A percentile compares a stretch with the other conserved stretches of the same genome.
phyloP scores from a whole-genome alignment of 139 green algal genomes.

The Volvox reticuliferus region DNA sequence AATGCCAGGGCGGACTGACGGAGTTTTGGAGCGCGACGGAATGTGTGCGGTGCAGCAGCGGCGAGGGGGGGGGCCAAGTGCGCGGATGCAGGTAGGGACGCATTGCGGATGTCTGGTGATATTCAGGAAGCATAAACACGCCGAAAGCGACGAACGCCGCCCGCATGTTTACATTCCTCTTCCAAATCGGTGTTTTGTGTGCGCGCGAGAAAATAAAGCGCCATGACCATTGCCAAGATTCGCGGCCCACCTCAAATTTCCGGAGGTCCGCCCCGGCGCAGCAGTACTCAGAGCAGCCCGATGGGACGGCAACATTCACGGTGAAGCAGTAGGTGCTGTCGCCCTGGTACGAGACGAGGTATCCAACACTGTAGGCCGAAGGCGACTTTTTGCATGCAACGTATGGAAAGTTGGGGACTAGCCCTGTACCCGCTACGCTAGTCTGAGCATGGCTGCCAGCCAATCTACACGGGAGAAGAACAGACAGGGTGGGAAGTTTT shows the following conservation, averaged over 20 bases:
- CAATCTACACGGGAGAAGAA: background rate
- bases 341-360: background rate
- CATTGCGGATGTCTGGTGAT: too few species aligned
- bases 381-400: background rate
- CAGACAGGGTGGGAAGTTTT: background rate
- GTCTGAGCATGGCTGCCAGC: background rate
- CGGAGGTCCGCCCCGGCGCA: constrained; percentile 5
- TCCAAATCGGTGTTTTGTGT: too few species aligned
- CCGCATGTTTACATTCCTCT: too few species aligned
- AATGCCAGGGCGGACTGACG: too few species aligned
- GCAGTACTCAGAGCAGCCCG: constrained; percentile 17
- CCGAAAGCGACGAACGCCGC: too few species aligned
- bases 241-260: constrained; percentile 29
- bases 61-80: too few species aligned
- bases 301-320: background rate
- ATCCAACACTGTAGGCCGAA: background rate
- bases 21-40: too few species aligned
- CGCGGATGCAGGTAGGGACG: too few species aligned
- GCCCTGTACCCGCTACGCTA: background rate
- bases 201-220: too few species aligned
- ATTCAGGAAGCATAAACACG: too few species aligned
- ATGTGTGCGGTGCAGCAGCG: too few species aligned
- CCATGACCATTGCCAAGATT: background rate
- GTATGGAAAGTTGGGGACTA: constrained; percentile 10
- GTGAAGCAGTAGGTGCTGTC: constrained; percentile 18